phyloP scores from a whole-genome alignment of 2,329 filamentous ascomycete genomes.

The Calonectria henricotiae region DNA sequence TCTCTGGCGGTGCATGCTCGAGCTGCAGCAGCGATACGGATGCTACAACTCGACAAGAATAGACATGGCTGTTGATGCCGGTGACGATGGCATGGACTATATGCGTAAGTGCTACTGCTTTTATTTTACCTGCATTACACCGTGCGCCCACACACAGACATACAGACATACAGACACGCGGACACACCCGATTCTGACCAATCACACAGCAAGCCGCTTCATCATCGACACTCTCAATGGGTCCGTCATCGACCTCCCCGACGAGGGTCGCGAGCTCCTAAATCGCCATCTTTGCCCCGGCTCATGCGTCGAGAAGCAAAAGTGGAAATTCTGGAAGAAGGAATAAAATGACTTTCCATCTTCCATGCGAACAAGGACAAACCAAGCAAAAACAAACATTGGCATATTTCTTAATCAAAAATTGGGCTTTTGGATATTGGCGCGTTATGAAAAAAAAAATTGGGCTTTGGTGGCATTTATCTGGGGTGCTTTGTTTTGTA shows the following conservation, averaged over 20 bases:
- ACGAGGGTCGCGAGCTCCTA: slow-evolving; percentile 58
- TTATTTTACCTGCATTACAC: background rate
- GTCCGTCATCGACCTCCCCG: slow-evolving; percentile 58
- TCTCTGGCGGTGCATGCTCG: slow-evolving; percentile 67
- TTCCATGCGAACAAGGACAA: background rate
- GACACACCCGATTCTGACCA: background rate
- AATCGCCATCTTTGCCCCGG: slow-evolving; percentile 53
- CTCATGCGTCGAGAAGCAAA: slow-evolving; percentile 43
- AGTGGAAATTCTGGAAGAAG: slow-evolving; percentile 55
- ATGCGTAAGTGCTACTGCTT: slow-evolving; percentile 61
- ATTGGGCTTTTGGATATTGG: background rate
- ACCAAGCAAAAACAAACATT: background rate
- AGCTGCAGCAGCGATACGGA: slow-evolving; percentile 64
- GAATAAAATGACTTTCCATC: slow-evolving; percentile 28
- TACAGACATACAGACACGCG: background rate
- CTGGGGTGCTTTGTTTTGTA: background rate
- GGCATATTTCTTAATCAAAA: background rate
- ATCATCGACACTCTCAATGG: slow-evolving; percentile 62
- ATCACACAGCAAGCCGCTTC: slow-evolving; percentile 56
- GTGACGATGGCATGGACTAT: slow-evolving; percentile 59
- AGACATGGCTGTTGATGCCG: slow-evolving; percentile 63
- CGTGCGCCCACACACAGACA: background rate
- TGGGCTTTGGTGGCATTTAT: slow-evolving; percentile 3
- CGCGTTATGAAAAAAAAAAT: slow-evolving; percentile 11
- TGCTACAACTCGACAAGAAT: slow-evolving; percentile 69